phyloP scores from a whole-genome alignment of 768 basidiomycete species.

The Phylloporus sp. region DNA sequence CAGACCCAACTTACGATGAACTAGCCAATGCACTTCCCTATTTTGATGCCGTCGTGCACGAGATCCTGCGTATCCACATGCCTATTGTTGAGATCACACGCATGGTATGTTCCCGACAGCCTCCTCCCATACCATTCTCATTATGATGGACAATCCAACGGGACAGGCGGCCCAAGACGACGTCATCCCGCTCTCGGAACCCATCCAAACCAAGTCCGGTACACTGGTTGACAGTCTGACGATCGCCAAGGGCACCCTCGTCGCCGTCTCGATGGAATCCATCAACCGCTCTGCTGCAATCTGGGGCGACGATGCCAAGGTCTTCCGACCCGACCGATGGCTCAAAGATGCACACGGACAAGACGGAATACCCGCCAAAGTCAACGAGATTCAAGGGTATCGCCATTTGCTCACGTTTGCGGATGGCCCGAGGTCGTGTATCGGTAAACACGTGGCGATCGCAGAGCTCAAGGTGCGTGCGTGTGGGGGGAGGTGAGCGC shows the following conservation, averaged over 20 bases:
- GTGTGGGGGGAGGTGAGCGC: no score
- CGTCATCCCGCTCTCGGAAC: conserved; percentile 50
- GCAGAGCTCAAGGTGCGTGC: conserved; percentile 32
- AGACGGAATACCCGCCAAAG: conserved; percentile 24
- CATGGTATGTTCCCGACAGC: conserved; percentile 2
- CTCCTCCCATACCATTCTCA: not conserved
- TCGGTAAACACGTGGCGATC: conserved; percentile 48
- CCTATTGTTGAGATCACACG: conserved; percentile 27
- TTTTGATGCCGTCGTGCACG: conserved; percentile 49
- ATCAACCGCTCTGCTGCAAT: conserved; percentile 48
- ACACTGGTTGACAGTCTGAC: conserved; percentile 35
- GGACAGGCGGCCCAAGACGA: conserved; percentile 49
- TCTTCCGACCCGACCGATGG: conserved; percentile 65
- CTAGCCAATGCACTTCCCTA: conserved; percentile 48
- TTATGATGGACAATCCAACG: not conserved
- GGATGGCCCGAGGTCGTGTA: conserved; percentile 46
- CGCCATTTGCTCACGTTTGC: conserved; percentile 51
- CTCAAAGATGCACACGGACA: conserved; percentile 26
- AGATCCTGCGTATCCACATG: conserved; percentile 42
- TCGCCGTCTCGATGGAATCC: conserved; percentile 40
- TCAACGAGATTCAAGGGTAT: conserved; percentile 45
- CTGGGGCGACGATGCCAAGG: conserved; percentile 59
- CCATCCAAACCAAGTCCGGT: conserved; percentile 42
- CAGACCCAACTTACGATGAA: conserved; percentile 54
- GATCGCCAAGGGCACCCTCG: conserved; percentile 43